Conservation (phyloP, 2,329 filamentous ascomycete species). For the Colletotrichum sp. region DNA sequence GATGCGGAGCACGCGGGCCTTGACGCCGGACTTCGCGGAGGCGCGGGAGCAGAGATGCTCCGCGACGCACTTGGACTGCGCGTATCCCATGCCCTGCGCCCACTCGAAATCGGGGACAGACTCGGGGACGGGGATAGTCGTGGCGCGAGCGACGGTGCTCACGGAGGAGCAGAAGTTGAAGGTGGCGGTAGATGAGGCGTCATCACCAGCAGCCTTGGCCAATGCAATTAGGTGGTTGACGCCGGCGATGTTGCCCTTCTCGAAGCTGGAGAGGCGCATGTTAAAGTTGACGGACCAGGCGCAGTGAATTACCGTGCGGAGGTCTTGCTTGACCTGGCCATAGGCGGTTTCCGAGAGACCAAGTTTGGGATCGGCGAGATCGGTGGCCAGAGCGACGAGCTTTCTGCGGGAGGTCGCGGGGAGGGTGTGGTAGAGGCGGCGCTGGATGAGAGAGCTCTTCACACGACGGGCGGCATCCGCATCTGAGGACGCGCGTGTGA, state of each 20-base stretch:
- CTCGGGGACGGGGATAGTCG: slow-evolving; percentile 37
- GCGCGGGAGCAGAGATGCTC: slow-evolving; percentile 42
- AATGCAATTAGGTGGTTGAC: slow-evolving; percentile 47
- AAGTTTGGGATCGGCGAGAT: slow-evolving; percentile 43
- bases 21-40: slow-evolving; percentile 31
- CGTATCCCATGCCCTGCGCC: slow-evolving; percentile 48
- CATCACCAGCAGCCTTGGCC: slow-evolving; percentile 22
- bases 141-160: slow-evolving; percentile 43
- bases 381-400: slow-evolving; percentile 33
- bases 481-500: slow-evolving; percentile 48
- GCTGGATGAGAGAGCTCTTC: slow-evolving; percentile 26
- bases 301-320: slow-evolving; percentile 53
- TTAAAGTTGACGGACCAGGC: slow-evolving; percentile 65
- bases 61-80: slow-evolving; percentile 44
- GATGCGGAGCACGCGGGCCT: slow-evolving; percentile 45
- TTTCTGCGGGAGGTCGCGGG: slow-evolving; percentile 16
- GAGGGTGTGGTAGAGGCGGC: slow-evolving; percentile 36
- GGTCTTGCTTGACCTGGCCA: slow-evolving; percentile 27
- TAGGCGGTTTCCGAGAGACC: slow-evolving; percentile 38
- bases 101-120: slow-evolving; percentile 35
- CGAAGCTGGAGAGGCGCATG: slow-evolving; percentile 54
- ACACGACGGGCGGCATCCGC: slow-evolving; percentile 25
- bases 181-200: slow-evolving; percentile 18
- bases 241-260: slow-evolving; percentile 49
- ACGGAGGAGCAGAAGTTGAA: slow-evolving; percentile 59